Evolutionary conservation across 2,329 filamentous ascomycete genomes (phyloP).

Genomic region (Penicillium hesseltinei): DNA sequence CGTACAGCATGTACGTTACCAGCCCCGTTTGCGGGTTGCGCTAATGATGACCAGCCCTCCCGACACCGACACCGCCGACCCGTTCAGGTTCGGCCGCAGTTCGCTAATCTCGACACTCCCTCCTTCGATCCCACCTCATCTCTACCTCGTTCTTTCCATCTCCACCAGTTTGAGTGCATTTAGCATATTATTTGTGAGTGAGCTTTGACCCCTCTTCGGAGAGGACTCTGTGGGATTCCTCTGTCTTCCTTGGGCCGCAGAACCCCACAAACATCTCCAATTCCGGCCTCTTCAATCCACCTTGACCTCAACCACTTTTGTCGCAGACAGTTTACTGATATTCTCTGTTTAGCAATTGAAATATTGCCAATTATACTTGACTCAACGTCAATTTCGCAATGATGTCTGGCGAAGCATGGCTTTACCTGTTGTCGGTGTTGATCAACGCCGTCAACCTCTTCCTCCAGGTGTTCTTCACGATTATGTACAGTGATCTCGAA

Average conservation of each 20-base stretch:
- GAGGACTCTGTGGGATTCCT: constrained; percentile 16
- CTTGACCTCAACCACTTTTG: constrained; percentile 7
- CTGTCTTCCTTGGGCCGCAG: constrained; percentile 16
- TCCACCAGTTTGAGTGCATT: constrained; percentile 7
- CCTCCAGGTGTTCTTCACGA: constrained; percentile 99
- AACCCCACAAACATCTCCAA: constrained; percentile 29
- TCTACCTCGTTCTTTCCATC: not conserved
- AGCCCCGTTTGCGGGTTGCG: constrained; percentile 18
- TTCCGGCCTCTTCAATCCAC: constrained; percentile 20
- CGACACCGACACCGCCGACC: constrained; percentile 16
- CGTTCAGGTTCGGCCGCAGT: constrained; percentile 16
- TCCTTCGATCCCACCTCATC: constrained; percentile 7
- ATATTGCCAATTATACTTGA: constrained; percentile 1
- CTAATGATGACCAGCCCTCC: constrained; percentile 18
- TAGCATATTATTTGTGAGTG: constrained; percentile 21
- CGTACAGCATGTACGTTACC: not conserved
- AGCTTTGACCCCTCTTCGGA: not conserved
- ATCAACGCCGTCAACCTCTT: constrained; percentile 99
- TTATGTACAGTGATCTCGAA: constrained; percentile 99
- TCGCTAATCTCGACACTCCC: constrained; percentile 18
- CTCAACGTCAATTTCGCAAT: constrained; percentile 32
- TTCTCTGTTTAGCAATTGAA: constrained; percentile 8
- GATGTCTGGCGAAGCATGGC: constrained; percentile 98
- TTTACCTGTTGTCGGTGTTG: constrained; percentile 95
- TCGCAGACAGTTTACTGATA: constrained; percentile 6